Conservation (phyloP, 179 eudicot genomes). For the Sideroxylon spinosum region DNA sequence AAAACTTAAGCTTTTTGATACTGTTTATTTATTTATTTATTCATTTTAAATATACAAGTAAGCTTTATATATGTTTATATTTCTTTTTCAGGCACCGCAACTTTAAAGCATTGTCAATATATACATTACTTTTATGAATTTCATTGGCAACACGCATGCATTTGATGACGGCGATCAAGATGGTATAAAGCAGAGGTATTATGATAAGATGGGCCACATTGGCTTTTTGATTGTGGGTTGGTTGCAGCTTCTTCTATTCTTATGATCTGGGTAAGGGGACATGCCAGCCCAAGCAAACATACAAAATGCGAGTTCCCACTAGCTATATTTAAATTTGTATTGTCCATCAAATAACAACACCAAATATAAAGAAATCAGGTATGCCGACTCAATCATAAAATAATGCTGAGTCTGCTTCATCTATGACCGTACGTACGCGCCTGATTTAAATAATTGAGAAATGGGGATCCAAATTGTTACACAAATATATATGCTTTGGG, state of each 20-base stretch:
- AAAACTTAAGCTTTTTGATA: too few relatives aligned
- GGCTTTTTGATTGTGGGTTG: not conserved
- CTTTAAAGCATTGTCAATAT: not conserved
- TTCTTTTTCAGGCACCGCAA: too few relatives aligned
- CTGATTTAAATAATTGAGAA: too few relatives aligned
- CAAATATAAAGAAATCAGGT: not conserved
- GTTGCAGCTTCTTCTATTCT: too few relatives aligned
- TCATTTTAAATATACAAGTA: too few relatives aligned
- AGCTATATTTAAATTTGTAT: not conserved
- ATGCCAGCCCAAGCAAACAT: not conserved
- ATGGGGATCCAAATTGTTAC: too few relatives aligned
- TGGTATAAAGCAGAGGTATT: not conserved
- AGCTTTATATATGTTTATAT: too few relatives aligned
- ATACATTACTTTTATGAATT: not conserved
- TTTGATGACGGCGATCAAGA: not conserved
- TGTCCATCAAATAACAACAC: not conserved
- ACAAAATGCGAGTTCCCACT: not conserved
- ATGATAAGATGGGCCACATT: slow-evolving; percentile 2
- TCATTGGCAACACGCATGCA: not conserved
- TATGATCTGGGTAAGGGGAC: not conserved
- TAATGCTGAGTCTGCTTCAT: too few relatives aligned
- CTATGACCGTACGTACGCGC: too few relatives aligned
- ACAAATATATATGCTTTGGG: too few relatives aligned
- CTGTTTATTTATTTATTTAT: too few relatives aligned
- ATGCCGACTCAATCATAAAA: too few relatives aligned